phyloP scores from a whole-genome alignment of 1,284 basidiomycete species.

The Exobasidium cylindrosporum region DNA sequence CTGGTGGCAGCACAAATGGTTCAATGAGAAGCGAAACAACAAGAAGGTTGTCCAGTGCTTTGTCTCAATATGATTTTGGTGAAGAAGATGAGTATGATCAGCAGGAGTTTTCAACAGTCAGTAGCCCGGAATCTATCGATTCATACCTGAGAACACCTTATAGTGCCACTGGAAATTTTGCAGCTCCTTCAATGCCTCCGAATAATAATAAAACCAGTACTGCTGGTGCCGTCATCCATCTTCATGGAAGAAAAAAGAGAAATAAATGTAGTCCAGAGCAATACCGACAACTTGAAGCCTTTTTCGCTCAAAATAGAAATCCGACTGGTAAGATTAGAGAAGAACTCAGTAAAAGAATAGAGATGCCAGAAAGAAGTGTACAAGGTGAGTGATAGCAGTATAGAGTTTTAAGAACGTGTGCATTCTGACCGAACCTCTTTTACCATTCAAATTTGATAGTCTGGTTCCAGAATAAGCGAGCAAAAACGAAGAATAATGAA shows the following conservation, averaged over 20 bases:
- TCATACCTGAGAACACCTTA: background rate
- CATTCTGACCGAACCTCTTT: background rate
- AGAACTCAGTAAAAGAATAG: conserved; percentile 33
- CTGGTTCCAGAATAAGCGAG: conserved; percentile 34
- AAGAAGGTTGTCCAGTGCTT: background rate
- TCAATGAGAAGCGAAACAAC: background rate
- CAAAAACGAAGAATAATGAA: conserved; percentile 5
- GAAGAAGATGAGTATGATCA: background rate
- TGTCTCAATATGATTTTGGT: background rate
- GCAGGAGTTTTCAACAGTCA: background rate
- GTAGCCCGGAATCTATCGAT: background rate
- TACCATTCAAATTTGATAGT: too few species aligned
- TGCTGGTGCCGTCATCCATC: background rate
- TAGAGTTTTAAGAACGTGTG: too few species aligned
- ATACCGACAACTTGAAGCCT: conserved; percentile 32
- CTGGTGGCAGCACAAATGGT: background rate
- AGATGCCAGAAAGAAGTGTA: conserved; percentile 43
- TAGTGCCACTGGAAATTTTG: background rate
- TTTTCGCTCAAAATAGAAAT: conserved; percentile 43
- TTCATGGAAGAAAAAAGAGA: conserved; percentile 27
- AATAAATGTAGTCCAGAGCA: conserved; percentile 45
- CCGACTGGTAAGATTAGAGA: conserved; percentile 33
- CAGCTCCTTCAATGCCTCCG: background rate
- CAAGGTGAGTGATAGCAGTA: conserved; percentile 16
- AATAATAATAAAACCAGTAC: background rate